Evolutionary conservation across 2,329 filamentous ascomycete species (phyloP).

Genomic region (Leptoxyphium fumago): DNA sequence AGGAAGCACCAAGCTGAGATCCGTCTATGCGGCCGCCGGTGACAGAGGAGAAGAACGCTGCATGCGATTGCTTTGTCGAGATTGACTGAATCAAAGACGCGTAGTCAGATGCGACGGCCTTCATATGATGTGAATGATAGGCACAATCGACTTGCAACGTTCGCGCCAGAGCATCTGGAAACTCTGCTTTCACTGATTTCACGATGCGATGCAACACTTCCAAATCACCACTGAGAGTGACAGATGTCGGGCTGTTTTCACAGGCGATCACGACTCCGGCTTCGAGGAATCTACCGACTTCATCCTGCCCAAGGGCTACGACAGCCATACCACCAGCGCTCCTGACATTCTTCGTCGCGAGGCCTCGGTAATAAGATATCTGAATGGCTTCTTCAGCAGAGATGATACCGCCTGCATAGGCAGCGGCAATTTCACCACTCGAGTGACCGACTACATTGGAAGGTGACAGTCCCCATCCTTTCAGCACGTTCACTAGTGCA

Average conservation of each 20-base stretch:
- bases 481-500: conserved; percentile 27
- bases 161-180: conserved; percentile 24
- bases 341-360: background rate
- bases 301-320: conserved; percentile 4
- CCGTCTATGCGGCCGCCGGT: background rate
- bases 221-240: conserved; percentile 32
- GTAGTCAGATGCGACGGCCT: background rate
- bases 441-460: conserved; percentile 16
- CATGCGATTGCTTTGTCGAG: background rate
- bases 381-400: conserved; percentile 3
- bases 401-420: conserved; percentile 14
- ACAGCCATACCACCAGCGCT: conserved; percentile 18
- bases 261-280: conserved; percentile 9
- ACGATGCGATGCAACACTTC: conserved; percentile 20
- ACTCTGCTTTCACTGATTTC: conserved; percentile 15
- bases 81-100: too few species aligned
- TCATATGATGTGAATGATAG: conserved; percentile 30
- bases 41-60: conserved; percentile 2
- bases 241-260: conserved; percentile 26
- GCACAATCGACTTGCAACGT: conserved; percentile 28
- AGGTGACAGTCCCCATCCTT: conserved; percentile 5
- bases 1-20: conserved; percentile 13
- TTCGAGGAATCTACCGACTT: conserved; percentile 2
- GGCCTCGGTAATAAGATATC: conserved; percentile 4
- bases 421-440: conserved; percentile 20